Evolutionary conservation across 2,329 filamentous ascomycete species (phyloP).

Genomic region (Calonectria honghensis): DNA sequence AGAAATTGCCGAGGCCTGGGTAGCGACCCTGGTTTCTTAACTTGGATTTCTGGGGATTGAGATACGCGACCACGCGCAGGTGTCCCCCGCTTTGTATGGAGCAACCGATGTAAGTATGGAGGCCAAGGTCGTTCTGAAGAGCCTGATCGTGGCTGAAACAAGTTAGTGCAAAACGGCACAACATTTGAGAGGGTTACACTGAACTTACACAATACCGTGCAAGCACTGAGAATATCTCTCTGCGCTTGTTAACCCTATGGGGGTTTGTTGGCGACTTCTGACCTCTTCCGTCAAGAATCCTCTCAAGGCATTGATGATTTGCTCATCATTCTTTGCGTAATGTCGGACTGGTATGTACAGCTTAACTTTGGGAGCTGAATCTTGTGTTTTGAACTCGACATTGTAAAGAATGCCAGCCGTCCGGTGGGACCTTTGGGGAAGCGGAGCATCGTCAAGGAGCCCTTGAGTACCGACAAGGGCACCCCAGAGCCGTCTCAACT

Average conservation of each 20-base stretch:
- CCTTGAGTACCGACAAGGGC: background rate
- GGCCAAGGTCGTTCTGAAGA: background rate
- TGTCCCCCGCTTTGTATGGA: conserved; percentile 1
- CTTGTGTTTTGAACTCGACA: background rate
- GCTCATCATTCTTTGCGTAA: background rate
- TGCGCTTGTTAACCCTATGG: background rate
- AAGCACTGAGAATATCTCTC: background rate
- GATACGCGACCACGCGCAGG: conserved; percentile 9
- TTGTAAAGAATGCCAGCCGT: background rate
- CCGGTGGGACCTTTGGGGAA: background rate
- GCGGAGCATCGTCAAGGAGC: background rate
- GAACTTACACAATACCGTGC: background rate
- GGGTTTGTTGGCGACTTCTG: background rate
- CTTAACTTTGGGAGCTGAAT: background rate
- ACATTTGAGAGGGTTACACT: too few species aligned
- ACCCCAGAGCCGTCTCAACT: background rate
- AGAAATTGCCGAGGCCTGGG: background rate
- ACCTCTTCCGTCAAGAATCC: conserved; percentile 1
- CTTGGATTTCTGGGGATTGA: conserved; percentile 10
- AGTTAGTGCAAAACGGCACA: background rate
- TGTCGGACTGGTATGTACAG: background rate
- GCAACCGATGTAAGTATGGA: conserved; percentile 19
- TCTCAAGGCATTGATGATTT: background rate
- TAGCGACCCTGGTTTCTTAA: background rate
- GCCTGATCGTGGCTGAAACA: background rate